phyloP scores from a whole-genome alignment of 441 rosid species.

The Biscutella laevigata region DNA sequence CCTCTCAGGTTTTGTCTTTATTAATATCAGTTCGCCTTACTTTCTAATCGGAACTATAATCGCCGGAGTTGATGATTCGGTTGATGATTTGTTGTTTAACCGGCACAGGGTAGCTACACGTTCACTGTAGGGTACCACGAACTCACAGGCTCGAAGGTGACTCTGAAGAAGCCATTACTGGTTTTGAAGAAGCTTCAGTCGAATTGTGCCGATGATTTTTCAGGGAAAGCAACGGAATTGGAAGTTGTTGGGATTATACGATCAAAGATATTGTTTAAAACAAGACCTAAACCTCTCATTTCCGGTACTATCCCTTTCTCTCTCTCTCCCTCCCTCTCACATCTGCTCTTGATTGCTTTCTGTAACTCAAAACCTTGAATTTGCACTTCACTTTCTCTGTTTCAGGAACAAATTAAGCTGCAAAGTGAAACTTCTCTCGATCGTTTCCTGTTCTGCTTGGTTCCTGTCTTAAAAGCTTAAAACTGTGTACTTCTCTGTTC shows the following conservation, averaged over 20 bases:
- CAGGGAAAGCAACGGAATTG: slow-evolving; percentile 35
- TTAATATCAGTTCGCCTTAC: background rate
- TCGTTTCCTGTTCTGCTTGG: background rate
- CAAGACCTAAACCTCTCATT: slow-evolving; percentile 72
- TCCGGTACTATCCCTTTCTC: slow-evolving; percentile 33
- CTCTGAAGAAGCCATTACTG: slow-evolving; percentile 66
- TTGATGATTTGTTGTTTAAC: background rate
- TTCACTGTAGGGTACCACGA: slow-evolving; percentile 85
- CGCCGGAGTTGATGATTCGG: background rate
- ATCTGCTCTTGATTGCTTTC: slow-evolving; percentile 2
- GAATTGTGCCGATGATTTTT: slow-evolving; percentile 5
- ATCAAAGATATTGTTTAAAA: slow-evolving; percentile 66
- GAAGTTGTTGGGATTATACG: slow-evolving; percentile 63
- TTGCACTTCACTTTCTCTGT: background rate
- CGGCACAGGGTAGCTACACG: slow-evolving; percentile 47
- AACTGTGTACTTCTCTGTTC: background rate
- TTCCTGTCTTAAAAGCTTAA: background rate
- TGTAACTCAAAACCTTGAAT: background rate
- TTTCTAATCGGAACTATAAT: background rate
- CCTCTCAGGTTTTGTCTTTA: slow-evolving; percentile 45
- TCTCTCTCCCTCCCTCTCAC: too few relatives aligned
- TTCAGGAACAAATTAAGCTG: slow-evolving; percentile 18
- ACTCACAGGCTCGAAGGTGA: slow-evolving; percentile 49
- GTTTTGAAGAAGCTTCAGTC: slow-evolving; percentile 53
- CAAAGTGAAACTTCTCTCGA: slow-evolving; percentile 1